Percentiles rank a stretch among this genome's conserved stretches.
Conservation (phyloP, 116 monocot species). For the Iris pallida region DNA sequence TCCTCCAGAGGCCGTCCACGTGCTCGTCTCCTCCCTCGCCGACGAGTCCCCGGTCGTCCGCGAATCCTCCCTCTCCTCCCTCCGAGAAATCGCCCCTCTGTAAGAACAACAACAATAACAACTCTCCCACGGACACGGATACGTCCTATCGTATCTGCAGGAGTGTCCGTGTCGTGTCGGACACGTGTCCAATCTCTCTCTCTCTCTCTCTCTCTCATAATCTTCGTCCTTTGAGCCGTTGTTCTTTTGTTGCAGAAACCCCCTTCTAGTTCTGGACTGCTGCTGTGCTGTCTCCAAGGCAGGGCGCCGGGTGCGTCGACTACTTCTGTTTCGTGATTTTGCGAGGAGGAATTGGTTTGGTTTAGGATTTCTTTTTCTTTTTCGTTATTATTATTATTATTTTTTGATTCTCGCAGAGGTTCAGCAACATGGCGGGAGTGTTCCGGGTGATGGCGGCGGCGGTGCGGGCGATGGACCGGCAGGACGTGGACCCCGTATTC, state of each 20-base stretch:
- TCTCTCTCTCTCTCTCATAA: constrained; percentile 4
- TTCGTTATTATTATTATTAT: not conserved
- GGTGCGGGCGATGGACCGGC: constrained; percentile 48
- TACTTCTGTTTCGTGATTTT: not conserved
- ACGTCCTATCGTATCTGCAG: too few relatives aligned
- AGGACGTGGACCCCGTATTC: constrained; percentile 51
- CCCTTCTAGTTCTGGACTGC: constrained; percentile 71
- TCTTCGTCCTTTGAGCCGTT: not conserved
- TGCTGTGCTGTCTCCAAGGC: constrained; percentile 62
- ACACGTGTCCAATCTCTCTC: not conserved
- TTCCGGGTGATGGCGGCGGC: constrained; percentile 87
- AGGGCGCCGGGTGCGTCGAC: constrained; percentile 56
- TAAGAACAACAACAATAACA: constrained; percentile 13
- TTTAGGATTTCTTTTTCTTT: not conserved
- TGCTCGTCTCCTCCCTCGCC: constrained; percentile 70
- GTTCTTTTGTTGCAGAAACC: constrained; percentile 46
- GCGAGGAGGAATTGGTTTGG: not conserved
- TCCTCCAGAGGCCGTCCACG: constrained; percentile 76
- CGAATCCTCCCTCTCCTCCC: constrained; percentile 60
- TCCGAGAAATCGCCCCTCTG: constrained; percentile 82
- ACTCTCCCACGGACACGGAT: not conserved
- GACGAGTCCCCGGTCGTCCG: constrained; percentile 76
- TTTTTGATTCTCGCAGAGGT: constrained; percentile 39
- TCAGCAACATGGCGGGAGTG: constrained; percentile 79
- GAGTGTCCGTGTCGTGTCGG: too few relatives aligned